Evolutionary conservation across 768 basidiomycete species (phyloP).

Genomic region (Hypsizygus marmoreus): DNA sequence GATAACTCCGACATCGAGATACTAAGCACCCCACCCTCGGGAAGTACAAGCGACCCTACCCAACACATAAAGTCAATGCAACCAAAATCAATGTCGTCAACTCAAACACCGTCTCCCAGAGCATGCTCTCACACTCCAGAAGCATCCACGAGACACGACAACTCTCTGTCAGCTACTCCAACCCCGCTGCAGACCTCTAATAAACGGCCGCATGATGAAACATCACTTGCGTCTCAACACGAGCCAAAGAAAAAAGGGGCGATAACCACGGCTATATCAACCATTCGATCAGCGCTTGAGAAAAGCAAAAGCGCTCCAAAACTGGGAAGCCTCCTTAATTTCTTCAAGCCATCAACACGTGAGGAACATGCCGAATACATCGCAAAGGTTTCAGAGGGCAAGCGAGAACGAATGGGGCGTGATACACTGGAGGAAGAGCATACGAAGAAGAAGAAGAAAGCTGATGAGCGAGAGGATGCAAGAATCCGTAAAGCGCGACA

Average conservation of each 20-base stretch:
- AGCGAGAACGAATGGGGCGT: background rate
- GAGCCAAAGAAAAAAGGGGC: background rate
- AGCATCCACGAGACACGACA: too few species aligned
- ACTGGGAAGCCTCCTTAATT: constrained; percentile 1
- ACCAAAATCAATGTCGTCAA: too few species aligned
- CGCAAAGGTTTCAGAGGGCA: background rate
- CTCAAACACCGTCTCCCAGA: too few species aligned
- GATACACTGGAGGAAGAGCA: background rate
- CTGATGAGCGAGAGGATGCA: constrained; percentile 3
- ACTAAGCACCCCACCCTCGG: too few species aligned
- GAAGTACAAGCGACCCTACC: too few species aligned
- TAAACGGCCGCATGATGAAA: background rate
- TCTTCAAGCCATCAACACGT: background rate
- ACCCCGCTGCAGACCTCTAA: too few species aligned
- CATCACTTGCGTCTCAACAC: background rate
- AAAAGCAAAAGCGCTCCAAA: background rate
- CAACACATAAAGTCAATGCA: too few species aligned
- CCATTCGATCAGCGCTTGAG: background rate
- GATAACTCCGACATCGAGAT: too few species aligned
- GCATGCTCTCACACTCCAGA: too few species aligned
- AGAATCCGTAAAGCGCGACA: constrained; percentile 4
- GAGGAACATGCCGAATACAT: background rate
- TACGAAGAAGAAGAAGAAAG: background rate
- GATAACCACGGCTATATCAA: background rate
- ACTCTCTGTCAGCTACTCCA: too few species aligned